Percentiles rank a stretch among this genome's conserved stretches.
Evolutionary conservation across 2,329 filamentous ascomycete species (phyloP).

Genomic region (Colletotrichum shisoi): DNA sequence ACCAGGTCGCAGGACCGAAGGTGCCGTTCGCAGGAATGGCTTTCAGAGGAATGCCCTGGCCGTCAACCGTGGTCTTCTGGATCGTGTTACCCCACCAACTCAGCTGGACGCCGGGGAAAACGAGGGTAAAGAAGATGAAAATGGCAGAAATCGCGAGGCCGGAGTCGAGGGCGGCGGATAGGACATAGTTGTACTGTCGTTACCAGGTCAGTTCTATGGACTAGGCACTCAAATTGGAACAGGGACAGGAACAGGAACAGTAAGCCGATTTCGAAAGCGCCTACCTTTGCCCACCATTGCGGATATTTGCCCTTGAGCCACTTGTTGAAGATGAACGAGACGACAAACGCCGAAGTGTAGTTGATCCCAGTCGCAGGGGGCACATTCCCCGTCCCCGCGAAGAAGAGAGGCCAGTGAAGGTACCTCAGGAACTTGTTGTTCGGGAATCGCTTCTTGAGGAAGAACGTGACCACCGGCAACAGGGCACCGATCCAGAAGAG

Average conservation of each 20-base stretch:
- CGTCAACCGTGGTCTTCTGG: constrained; percentile 51
- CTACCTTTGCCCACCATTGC: constrained; percentile 34
- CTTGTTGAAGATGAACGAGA: constrained; percentile 32
- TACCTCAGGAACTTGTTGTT: constrained; percentile 16
- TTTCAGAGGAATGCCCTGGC: constrained; percentile 43
- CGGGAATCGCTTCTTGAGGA: constrained; percentile 25
- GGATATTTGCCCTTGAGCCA: constrained; percentile 35
- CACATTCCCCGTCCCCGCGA: constrained; percentile 32
- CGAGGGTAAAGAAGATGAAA: constrained; percentile 55
- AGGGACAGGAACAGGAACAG: neutral
- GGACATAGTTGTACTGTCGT: constrained; percentile 49
- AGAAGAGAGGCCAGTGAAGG: constrained; percentile 36
- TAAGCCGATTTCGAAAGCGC: neutral
- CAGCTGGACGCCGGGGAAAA: constrained; percentile 50
- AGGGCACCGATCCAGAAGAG: constrained; percentile 59
- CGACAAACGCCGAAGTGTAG: constrained; percentile 28
- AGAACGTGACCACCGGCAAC: constrained; percentile 29
- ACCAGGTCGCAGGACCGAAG: constrained; percentile 30
- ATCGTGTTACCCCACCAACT: constrained; percentile 53
- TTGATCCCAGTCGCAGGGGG: constrained; percentile 34
- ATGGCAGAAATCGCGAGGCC: constrained; percentile 54
- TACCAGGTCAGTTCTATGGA: constrained; percentile 1
- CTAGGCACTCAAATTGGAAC: neutral
- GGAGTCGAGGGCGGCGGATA: constrained; percentile 54
- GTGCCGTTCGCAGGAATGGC: constrained; percentile 26